Conservation (phyloP, 352 stramenopile species). For the Phytophthora idaei region DNA sequence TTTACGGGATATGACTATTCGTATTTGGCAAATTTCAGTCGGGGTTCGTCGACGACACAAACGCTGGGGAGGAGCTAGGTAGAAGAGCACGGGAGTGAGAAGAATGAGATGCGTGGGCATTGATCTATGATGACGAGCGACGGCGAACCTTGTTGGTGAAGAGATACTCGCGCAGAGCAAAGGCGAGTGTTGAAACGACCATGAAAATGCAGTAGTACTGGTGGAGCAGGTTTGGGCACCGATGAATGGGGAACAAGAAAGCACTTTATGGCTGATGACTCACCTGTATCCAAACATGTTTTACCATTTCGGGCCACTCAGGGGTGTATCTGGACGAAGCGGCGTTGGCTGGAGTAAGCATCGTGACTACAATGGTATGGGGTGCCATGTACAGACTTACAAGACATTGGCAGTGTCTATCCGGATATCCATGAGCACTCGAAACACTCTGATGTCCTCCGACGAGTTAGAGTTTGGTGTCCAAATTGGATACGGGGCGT, state of each 20-base stretch:
- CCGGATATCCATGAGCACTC: constrained; percentile 47
- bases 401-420: constrained; percentile 42
- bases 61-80: constrained; percentile 39
- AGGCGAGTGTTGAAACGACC: constrained; percentile 36
- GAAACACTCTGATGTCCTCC: constrained; percentile 32
- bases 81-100: not conserved
- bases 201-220: constrained; percentile 61
- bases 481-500: constrained; percentile 50
- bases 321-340: constrained; percentile 51
- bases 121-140: not conserved
- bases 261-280: not conserved
- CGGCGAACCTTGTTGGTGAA: constrained; percentile 46
- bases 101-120: not conserved
- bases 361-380: not conserved
- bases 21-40: constrained; percentile 19
- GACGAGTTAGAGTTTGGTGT: constrained; percentile 31
- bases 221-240: not conserved
- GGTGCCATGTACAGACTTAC: constrained; percentile 17
- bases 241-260: not conserved
- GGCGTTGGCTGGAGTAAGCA: not conserved
- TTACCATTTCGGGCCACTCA: constrained; percentile 64
- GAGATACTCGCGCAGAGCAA: constrained; percentile 44
- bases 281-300: constrained; percentile 76
- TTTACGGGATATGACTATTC: constrained; percentile 8
- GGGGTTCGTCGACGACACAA: constrained; percentile 36